phyloP scores from a whole-genome alignment of 176 grass and related monocot species.

The Eragrostis curvula region DNA sequence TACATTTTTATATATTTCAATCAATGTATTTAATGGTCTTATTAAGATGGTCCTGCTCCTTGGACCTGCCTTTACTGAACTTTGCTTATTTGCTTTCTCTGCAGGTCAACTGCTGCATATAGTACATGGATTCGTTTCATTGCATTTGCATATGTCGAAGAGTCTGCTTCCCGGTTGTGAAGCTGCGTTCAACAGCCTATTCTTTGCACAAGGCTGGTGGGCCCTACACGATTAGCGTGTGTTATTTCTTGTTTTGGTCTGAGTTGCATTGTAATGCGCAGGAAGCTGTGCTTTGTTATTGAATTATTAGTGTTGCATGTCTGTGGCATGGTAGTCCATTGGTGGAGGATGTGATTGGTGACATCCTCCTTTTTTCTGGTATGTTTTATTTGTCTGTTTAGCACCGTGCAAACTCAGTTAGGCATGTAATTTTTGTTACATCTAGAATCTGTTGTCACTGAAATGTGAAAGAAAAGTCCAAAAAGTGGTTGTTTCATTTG shows the following conservation, averaged over 20 bases:
- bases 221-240: constrained; percentile 12
- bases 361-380: constrained; percentile 27
- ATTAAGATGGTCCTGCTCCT: neutral
- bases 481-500: neutral
- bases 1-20: neutral
- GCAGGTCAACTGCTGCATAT: constrained; percentile 54
- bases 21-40: neutral
- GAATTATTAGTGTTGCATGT: constrained; percentile 10
- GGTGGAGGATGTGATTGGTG: constrained; percentile 31
- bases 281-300: constrained; percentile 40
- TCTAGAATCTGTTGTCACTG: neutral
- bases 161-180: constrained; percentile 50
- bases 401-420: constrained; percentile 34
- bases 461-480: neutral
- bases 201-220: constrained; percentile 42
- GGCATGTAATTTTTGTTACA: constrained; percentile 29
- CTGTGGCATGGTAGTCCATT: constrained; percentile 21
- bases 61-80: constrained; percentile 8
- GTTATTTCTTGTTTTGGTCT: constrained; percentile 19
- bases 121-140: constrained; percentile 40
- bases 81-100: neutral
- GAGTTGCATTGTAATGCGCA: constrained; percentile 21
- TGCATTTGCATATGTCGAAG: constrained; percentile 40
- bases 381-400: constrained; percentile 1
- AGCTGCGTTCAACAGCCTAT: constrained; percentile 43